Evolutionary conservation across 2,329 filamentous ascomycete species (phyloP), one percentile per base, ranked within the genome.

Genomic region (Fusarium pseudocircinatum): DNA sequence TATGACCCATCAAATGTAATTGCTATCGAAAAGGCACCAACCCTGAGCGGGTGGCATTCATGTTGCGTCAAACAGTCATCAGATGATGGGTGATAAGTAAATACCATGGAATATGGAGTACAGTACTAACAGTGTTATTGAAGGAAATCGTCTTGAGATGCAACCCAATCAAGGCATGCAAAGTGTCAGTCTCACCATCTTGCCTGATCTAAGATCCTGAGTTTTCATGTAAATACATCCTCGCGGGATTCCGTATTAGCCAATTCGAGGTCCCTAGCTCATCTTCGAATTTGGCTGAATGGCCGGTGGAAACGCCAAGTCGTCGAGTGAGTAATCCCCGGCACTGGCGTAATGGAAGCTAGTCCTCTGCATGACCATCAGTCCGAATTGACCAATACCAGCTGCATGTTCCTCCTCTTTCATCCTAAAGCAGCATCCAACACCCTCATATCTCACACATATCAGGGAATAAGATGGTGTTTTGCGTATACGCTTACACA

Each of bases 401-500:
- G 28, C n/a, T 57, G 39, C 47, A 50, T 57, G 32, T 36, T 43
- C 16, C 49, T 67, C 58, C 37, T 28, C 37, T 46, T 44, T 30
- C 43, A 63, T 30, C 42, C 39, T 20, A 40, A 68, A 43, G 36
- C 36, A 58, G 36, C 54, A 32, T 37, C n/a, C 16, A 37, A 47
- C 28, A 24, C 46, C 24, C 43, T 32, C 40, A 18, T 20, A 28
- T 40, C 32, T 22, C 28, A 32, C 20, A 28, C 34, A 34, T 18
- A 26, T 37, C 24, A 40, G 39, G n/a, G 36, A 60, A 53, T 34
- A 63, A 52, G 43, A 40, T 69, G 36, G 47, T 54, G 46, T 39
- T 36, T 24, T 40, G 32, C 44, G 28, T 70, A 43, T 42, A 36
- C 20, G 44, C 59, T 65, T 74, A 68, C 58, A 56, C 44, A 20